Percentiles rank a stretch among this genome's conserved stretches.
Conservation (phyloP, 129 eudicot genomes). For the Cynara cardunculus region DNA sequence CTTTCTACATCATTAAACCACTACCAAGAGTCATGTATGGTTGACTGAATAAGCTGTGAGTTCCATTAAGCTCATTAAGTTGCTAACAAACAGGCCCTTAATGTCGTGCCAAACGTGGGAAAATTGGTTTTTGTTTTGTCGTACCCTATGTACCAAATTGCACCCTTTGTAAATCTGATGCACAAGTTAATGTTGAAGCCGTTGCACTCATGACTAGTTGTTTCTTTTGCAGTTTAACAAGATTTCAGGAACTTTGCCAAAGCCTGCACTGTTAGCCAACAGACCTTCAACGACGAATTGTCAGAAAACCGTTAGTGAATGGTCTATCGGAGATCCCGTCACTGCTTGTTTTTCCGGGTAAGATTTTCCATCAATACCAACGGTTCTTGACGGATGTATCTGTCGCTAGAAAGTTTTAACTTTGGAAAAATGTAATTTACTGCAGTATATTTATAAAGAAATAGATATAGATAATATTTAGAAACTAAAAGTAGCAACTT, state of each 20-base stretch:
- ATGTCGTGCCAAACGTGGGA: not conserved
- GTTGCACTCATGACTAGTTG: not conserved
- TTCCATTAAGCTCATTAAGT: too few species aligned
- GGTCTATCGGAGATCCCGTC: not conserved
- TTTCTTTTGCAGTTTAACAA: constrained; percentile 51
- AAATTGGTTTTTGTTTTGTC: too few species aligned
- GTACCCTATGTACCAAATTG: not conserved
- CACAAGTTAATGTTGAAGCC: not conserved
- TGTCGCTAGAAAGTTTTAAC: too few species aligned
- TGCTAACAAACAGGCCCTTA: too few species aligned
- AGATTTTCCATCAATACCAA: not conserved
- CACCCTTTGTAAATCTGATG: not conserved
- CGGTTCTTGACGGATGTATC: not conserved
- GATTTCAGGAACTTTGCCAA: constrained; percentile 58
- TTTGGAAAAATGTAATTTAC: too few species aligned
- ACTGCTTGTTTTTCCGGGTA: too few species aligned
- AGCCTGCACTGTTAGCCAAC: constrained; percentile 11
- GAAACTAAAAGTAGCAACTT: too few species aligned
- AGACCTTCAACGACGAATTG: not conserved
- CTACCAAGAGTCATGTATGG: too few species aligned
- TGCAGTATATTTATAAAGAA: too few species aligned
- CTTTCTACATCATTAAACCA: too few species aligned
- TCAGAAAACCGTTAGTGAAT: not conserved
- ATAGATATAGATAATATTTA: too few species aligned
- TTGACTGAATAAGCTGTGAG: too few species aligned